A percentile compares a stretch with the other conserved stretches of the same genome.
phyloP scores from a whole-genome alignment of 1,284 basidiomycete species.

The Papiliotrema nemorosa region DNA sequence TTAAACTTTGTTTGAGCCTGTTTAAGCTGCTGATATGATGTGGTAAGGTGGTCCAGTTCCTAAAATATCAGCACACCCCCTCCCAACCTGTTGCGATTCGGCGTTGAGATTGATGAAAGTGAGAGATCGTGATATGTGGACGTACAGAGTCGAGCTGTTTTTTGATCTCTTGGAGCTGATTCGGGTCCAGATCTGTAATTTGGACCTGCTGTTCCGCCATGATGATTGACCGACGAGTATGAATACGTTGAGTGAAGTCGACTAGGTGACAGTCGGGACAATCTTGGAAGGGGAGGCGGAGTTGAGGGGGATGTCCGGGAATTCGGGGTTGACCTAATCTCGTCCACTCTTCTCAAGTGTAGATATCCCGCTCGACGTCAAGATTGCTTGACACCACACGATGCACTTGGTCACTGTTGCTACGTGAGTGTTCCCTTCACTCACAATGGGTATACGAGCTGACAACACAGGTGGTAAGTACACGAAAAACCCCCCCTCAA shows the following conservation, averaged over 20 bases:
- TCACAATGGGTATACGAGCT: background rate
- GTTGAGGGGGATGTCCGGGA: too few species aligned
- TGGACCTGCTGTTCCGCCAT: conserved; percentile 66
- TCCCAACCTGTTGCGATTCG: background rate
- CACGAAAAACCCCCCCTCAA: too few species aligned
- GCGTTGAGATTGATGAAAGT: background rate
- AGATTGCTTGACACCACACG: background rate
- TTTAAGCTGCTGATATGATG: conserved; percentile 88
- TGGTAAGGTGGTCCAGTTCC: conserved; percentile 89
- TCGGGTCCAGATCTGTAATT: conserved; percentile 71
- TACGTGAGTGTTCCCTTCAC: conserved; percentile 54
- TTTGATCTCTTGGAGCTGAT: conserved; percentile 78
- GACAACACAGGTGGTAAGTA: background rate
- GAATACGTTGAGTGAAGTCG: background rate
- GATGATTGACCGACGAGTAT: conserved; percentile 5
- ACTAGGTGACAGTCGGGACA: background rate
- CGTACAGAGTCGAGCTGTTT: conserved; percentile 81
- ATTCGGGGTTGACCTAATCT: too few species aligned
- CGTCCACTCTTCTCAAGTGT: too few species aligned
- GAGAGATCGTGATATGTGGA: background rate
- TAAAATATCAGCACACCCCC: conserved; percentile 41
- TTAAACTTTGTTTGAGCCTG: conserved; percentile 90
- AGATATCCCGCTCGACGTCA: too few species aligned
- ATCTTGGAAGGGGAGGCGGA: too few species aligned
- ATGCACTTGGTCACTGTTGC: conserved; percentile 66